These are phyloP conservation scores for Dothideomycetes sp. DNA, from an alignment of 2,329 filamentous ascomycete species.

Conservation along the genomic window DNA sequence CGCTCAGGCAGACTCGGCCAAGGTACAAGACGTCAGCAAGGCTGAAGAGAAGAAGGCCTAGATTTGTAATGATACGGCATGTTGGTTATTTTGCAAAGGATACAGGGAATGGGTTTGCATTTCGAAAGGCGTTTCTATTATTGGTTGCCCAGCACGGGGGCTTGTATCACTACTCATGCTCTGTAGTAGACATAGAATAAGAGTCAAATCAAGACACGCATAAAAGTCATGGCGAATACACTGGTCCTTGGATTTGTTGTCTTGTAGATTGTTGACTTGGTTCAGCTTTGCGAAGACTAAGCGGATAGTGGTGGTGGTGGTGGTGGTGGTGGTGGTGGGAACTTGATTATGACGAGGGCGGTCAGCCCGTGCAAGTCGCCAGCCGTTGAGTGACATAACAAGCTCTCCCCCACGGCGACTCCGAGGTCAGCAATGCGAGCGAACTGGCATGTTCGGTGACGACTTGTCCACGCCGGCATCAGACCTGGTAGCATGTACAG, in stretches of 20 bases:
- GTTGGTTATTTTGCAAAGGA: conserved; percentile 4
- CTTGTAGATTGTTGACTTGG: too few relatives aligned
- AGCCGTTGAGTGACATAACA: too few relatives aligned
- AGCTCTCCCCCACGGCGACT: too few relatives aligned
- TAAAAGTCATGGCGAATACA: too few relatives aligned
- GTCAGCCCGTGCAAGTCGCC: too few relatives aligned
- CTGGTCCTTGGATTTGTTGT: too few relatives aligned
- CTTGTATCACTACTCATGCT: not conserved
- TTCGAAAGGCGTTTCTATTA: conserved; percentile 5
- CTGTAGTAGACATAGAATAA: too few relatives aligned
- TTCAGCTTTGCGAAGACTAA: too few relatives aligned
- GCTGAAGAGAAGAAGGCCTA: conserved; percentile 10
- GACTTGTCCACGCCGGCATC: conserved; percentile 1
- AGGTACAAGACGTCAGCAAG: not conserved
- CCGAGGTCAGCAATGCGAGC: conserved; percentile 3
- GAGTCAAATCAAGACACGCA: too few relatives aligned
- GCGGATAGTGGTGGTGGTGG: too few relatives aligned
- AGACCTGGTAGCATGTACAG: conserved; percentile 8
- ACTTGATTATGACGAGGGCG: too few relatives aligned
- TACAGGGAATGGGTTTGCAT: not conserved
- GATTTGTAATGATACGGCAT: conserved; percentile 1
- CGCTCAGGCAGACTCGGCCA: not conserved
- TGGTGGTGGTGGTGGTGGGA: too few relatives aligned
- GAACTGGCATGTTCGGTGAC: conserved; percentile 6
- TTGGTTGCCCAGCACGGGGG: not conserved